Evolutionary conservation across 192 early-diverging fungal genomes (phyloP).

Genomic region (Obelidium mucronatum): DNA sequence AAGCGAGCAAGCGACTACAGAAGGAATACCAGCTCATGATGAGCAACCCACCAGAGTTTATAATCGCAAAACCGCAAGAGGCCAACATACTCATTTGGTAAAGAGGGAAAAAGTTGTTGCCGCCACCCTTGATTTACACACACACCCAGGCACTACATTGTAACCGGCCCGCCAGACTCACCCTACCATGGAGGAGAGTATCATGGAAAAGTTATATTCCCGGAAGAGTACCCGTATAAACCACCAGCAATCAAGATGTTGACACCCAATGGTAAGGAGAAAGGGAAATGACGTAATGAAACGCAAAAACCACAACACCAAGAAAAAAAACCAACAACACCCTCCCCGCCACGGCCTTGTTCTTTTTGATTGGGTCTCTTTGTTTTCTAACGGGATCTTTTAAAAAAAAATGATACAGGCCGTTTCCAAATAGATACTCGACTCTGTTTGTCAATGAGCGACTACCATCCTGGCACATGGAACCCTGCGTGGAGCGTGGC

Average conservation of each 20-base stretch:
- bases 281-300: too few species aligned
- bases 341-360: too few species aligned
- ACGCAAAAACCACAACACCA: too few species aligned
- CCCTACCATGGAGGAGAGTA: slow-evolving; percentile 92
- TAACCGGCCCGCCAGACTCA: slow-evolving; percentile 94
- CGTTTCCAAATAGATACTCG: slow-evolving; percentile 92
- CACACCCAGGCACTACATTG: slow-evolving; percentile 86
- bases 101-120: background rate
- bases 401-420: slow-evolving; percentile 63
- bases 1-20: slow-evolving; percentile 54
- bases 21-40: slow-evolving; percentile 59
- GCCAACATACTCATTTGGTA: slow-evolving; percentile 96
- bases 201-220: slow-evolving; percentile 79
- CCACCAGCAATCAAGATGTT: slow-evolving; percentile 63
- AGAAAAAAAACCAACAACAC: too few species aligned
- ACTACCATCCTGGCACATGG: slow-evolving; percentile 85
- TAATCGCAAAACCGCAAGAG: slow-evolving; percentile 92
- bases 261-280: slow-evolving; percentile 59
- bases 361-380: too few species aligned
- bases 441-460: slow-evolving; percentile 96
- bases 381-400: background rate
- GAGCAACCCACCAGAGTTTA: slow-evolving; percentile 79
- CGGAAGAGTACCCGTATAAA: slow-evolving; percentile 41
- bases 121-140: background rate
- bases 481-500: slow-evolving; percentile 98